Percentiles rank a stretch among this genome's conserved stretches.
phyloP scores from a whole-genome alignment of 257 asterid species.

The Solanum bukasovii region DNA sequence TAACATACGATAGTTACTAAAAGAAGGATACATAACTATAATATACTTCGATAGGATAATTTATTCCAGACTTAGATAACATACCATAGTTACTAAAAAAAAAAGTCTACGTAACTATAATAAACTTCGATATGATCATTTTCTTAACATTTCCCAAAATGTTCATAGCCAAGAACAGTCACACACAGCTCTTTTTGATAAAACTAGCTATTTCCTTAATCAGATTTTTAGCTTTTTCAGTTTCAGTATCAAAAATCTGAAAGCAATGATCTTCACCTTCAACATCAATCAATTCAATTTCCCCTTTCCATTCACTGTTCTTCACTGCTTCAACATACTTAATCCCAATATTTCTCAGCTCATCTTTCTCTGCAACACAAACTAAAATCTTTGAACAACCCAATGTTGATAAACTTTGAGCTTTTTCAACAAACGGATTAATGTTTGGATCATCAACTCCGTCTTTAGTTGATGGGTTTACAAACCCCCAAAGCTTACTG shows the following conservation, averaged over 20 bases:
- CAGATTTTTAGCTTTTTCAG: conserved; percentile 1
- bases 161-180: background rate
- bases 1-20: no score
- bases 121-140: background rate
- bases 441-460: conserved; percentile 12
- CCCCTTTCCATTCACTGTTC: conserved; percentile 14
- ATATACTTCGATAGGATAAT: no score
- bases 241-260: background rate
- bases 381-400: conserved; percentile 9
- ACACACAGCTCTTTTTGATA: background rate
- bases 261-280: conserved; percentile 17
- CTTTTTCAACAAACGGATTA: conserved; percentile 1
- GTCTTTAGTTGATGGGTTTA: background rate
- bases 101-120: background rate
- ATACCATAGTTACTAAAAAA: background rate
- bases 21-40: no score
- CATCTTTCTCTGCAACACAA: background rate
- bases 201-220: background rate
- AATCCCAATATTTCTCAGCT: background rate
- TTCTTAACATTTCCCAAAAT: background rate
- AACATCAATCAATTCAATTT: conserved; percentile 7
- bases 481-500: background rate
- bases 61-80: no score
- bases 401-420: background rate
- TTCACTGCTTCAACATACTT: conserved; percentile 7